Percentiles rank a stretch among this genome's conserved stretches.
These are phyloP conservation scores for Platanthera zijinensis DNA, from an alignment of 106 monocot genomes.

Conservation along the genomic window DNA sequence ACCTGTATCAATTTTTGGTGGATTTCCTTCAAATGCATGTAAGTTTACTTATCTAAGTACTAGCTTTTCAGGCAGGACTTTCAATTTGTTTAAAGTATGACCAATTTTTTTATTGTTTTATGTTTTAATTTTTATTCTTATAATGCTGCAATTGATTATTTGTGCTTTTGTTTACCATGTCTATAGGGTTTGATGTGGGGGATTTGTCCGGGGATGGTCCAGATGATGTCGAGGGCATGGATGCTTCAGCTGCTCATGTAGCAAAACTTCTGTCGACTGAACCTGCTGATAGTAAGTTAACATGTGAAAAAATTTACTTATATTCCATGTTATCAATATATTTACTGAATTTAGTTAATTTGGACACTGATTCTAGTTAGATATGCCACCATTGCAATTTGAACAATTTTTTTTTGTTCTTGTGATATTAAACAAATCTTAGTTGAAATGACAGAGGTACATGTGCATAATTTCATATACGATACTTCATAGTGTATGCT, in stretches of 20 bases:
- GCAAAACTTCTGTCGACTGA: conserved; percentile 89
- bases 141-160: neutral
- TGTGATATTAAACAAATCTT: neutral
- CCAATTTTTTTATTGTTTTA: neutral
- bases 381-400: neutral
- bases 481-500: no score
- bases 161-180: conserved; percentile 8
- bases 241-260: conserved; percentile 89
- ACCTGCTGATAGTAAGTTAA: conserved; percentile 74
- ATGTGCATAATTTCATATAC: neutral
- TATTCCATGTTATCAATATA: neutral
- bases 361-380: neutral
- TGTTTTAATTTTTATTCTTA: conserved; percentile 5
- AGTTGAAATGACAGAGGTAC: neutral
- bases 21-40: conserved; percentile 93
- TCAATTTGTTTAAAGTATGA: neutral
- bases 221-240: conserved; percentile 87
- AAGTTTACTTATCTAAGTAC: conserved; percentile 18
- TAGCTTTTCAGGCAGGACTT: neutral
- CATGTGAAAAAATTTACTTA: neutral
- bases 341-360: neutral
- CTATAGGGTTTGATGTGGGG: conserved; percentile 94
- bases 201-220: conserved; percentile 79
- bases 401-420: neutral
- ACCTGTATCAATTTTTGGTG: conserved; percentile 83